A percentile compares a stretch with the other conserved stretches of the same genome.
These are phyloP conservation scores for Somion occarium DNA, from an alignment of 1,284 basidiomycete species.

Conservation along the genomic window DNA sequence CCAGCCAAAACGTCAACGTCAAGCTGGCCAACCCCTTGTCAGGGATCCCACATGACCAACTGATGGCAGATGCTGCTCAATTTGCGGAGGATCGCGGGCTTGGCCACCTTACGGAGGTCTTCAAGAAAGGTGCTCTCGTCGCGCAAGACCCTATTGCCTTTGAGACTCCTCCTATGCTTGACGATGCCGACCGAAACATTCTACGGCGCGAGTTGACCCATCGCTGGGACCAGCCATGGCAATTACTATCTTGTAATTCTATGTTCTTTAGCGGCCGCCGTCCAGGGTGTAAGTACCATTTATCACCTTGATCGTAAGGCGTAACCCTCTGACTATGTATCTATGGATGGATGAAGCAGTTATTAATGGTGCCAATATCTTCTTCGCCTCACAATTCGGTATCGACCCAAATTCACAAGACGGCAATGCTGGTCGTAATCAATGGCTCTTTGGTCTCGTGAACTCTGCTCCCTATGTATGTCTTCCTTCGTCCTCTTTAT, in stretches of 20 bases:
- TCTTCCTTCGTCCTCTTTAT: constrained; percentile 1
- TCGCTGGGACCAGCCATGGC: constrained; percentile 56
- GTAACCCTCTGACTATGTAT: too few relatives aligned
- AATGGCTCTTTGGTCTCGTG: constrained; percentile 72
- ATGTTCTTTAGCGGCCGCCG: constrained; percentile 61
- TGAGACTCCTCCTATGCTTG: constrained; percentile 48
- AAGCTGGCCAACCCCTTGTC: constrained; percentile 57
- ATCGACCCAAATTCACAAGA: constrained; percentile 35
- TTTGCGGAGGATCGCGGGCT: constrained; percentile 55
- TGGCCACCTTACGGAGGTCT: constrained; percentile 42
- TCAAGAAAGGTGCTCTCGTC: constrained; percentile 61
- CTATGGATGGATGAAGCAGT: constrained; percentile 60
- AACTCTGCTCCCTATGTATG: constrained; percentile 73
- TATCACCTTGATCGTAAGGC: too few relatives aligned
- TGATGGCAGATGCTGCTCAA: constrained; percentile 48
- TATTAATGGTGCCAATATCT: constrained; percentile 70
- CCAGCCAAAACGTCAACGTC: constrained; percentile 33
- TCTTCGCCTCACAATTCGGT: constrained; percentile 62
- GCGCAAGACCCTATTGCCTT: constrained; percentile 55
- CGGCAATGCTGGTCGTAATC: constrained; percentile 30
- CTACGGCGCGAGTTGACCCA: constrained; percentile 58
- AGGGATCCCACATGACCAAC: constrained; percentile 49
- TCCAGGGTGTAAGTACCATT: constrained; percentile 52
- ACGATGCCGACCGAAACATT: constrained; percentile 50
- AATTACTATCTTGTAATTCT: constrained; percentile 55